Conservation (phyloP, 208 protist species). For the Crithidia mellificae region DNA sequence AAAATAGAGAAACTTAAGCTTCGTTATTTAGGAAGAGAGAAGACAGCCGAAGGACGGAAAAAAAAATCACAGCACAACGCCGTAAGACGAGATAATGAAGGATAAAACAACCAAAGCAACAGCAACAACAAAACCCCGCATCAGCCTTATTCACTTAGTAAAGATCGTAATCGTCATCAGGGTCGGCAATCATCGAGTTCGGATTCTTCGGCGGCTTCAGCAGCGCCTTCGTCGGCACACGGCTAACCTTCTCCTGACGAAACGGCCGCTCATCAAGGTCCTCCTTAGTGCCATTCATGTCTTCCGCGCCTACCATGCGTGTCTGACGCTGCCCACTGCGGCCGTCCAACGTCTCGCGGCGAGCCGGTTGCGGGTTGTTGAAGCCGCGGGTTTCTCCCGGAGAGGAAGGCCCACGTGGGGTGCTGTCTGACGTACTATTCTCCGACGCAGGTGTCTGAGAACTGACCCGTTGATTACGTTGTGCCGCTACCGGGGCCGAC, state of each 20-base stretch:
- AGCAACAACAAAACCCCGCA: no score
- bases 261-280: conserved; percentile 37
- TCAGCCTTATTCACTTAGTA: conserved; percentile 5
- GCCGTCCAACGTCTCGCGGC: background rate
- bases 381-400: conserved; percentile 22
- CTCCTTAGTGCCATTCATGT: conserved; percentile 22
- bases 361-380: conserved; percentile 21
- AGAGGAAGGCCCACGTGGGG: background rate
- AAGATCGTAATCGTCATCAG: conserved; percentile 35
- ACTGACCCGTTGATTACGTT: background rate
- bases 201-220: conserved; percentile 46
- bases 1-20: no score
- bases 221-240: conserved; percentile 49
- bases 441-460: background rate
- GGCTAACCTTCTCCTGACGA: conserved; percentile 37
- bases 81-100: no score
- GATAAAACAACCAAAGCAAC: no score
- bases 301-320: conserved; percentile 25
- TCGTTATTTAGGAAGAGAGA: no score
- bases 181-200: conserved; percentile 40
- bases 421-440: background rate
- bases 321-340: conserved; percentile 19
- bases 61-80: no score
- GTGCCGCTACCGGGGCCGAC: background rate
- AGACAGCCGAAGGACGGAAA: no score